A percentile compares a stretch with the other conserved stretches of the same genome.
Conservation (phyloP, 768 basidiomycete genomes). For the Paxillus rubicundulus region DNA sequence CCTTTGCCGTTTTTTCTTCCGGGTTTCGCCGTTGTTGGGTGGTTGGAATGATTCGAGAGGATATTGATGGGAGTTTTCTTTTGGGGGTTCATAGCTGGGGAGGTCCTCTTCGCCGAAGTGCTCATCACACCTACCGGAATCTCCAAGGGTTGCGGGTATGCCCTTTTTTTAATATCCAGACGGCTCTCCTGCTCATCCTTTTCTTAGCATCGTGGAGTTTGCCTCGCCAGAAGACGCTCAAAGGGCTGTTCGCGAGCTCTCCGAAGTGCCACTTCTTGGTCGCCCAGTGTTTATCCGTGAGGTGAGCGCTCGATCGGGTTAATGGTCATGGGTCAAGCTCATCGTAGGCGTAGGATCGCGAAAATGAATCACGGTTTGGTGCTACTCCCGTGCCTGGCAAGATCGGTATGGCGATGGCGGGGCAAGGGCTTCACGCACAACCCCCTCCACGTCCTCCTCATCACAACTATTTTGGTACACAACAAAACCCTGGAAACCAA, state of each 20-base stretch:
- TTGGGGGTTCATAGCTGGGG: conserved; percentile 94
- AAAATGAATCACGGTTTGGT: conserved; percentile 93
- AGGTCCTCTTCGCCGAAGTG: conserved; percentile 99
- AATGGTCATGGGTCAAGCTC: background rate
- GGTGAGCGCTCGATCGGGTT: conserved; percentile 42
- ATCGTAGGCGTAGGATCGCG: conserved; percentile 73
- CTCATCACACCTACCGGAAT: conserved; percentile 94
- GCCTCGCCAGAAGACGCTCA: conserved; percentile 86
- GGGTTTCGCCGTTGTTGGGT: conserved; percentile 44
- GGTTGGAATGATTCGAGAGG: conserved; percentile 64
- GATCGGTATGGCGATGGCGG: conserved; percentile 94
- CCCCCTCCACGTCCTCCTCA: conserved; percentile 83
- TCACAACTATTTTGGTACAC: conserved; percentile 66
- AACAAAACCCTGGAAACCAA: conserved; percentile 76
- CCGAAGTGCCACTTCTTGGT: conserved; percentile 87
- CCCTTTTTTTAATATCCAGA: conserved; percentile 10
- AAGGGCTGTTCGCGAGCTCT: conserved; percentile 84
- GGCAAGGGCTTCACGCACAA: conserved; percentile 75
- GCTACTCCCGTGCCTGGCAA: conserved; percentile 94
- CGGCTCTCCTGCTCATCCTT: conserved; percentile 10
- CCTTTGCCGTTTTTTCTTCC: conserved; percentile 40
- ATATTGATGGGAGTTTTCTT: conserved; percentile 94
- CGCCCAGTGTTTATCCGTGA: conserved; percentile 96
- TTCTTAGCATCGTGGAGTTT: conserved; percentile 88
- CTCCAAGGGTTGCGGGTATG: conserved; percentile 99